These are phyloP conservation scores for Barnettozyma botsteinii DNA, from an alignment of 805 yeast species.

Conservation along the genomic window DNA sequence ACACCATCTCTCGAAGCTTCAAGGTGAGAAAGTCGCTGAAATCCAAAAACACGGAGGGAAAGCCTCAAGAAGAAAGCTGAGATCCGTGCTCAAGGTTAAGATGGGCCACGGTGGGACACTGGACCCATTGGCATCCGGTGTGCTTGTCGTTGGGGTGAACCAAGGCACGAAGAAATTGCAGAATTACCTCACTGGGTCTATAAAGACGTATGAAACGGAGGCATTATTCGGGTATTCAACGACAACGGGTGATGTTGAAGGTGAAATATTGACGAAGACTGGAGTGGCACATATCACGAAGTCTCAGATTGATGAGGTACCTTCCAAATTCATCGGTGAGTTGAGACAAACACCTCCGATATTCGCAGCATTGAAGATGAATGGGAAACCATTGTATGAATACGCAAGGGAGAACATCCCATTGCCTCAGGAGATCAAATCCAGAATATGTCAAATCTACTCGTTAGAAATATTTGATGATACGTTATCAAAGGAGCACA, in stretches of 20 bases:
- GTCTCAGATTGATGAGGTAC: constrained; percentile 43
- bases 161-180: constrained; percentile 79
- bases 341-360: constrained; percentile 91
- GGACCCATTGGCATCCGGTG: constrained; percentile 95
- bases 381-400: constrained; percentile 90
- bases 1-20: constrained; percentile 44
- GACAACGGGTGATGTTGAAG: constrained; percentile 91
- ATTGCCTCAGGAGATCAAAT: constrained; percentile 75
- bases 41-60: constrained; percentile 34
- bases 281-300: constrained; percentile 50
- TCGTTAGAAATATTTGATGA: constrained; percentile 49
- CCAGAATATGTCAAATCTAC: constrained; percentile 61
- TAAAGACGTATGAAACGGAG: constrained; percentile 74
- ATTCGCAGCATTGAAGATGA: constrained; percentile 88
- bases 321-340: constrained; percentile 69
- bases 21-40: constrained; percentile 39
- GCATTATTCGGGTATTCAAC: constrained; percentile 88
- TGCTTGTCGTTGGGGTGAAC: constrained; percentile 88
- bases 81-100: constrained; percentile 56
- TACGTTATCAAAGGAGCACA: constrained; percentile 49
- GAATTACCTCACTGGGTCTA: constrained; percentile 64
- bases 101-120: constrained; percentile 98
- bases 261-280: constrained; percentile 62
- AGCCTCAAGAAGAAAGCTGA: constrained; percentile 44
- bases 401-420: constrained; percentile 88